These are phyloP conservation scores for Sanguinoderma infundibulare DNA, from an alignment of 1,284 basidiomycete genomes.

Conservation along the genomic window DNA sequence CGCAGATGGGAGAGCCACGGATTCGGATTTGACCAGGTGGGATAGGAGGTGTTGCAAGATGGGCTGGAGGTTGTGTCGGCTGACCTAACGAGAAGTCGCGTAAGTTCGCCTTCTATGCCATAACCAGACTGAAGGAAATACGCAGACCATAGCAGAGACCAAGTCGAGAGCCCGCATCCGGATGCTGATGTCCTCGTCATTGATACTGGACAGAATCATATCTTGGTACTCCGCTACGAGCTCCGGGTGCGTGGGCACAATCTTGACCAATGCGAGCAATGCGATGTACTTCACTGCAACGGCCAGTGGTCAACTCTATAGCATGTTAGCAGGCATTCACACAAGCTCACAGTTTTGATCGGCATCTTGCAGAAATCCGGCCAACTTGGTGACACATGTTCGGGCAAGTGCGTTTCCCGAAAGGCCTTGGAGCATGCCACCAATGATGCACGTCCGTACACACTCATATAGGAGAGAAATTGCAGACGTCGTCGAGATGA, in stretches of 20 bases:
- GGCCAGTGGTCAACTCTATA: constrained; percentile 7
- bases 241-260: constrained; percentile 91
- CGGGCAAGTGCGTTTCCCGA: constrained; percentile 84
- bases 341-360: constrained; percentile 87
- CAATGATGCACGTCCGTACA: constrained; percentile 97
- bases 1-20: constrained; percentile 57
- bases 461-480: constrained; percentile 98
- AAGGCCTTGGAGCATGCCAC: constrained; percentile 89
- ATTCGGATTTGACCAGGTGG: constrained; percentile 77
- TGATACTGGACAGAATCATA: constrained; percentile 87
- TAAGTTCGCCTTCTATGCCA: constrained; percentile 10
- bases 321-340: background rate
- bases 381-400: constrained; percentile 93
- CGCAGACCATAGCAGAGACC: constrained; percentile 86
- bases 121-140: constrained; percentile 1
- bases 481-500: constrained; percentile 95
- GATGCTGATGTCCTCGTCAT: constrained; percentile 95
- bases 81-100: constrained; percentile 56
- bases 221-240: constrained; percentile 93
- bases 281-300: constrained; percentile 93
- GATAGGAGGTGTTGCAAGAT: constrained; percentile 88
- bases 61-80: constrained; percentile 82
- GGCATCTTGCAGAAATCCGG: constrained; percentile 87
- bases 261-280: constrained; percentile 93
- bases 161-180: constrained; percentile 95